Percentiles rank a stretch among this genome's conserved stretches.
phyloP scores from a whole-genome alignment of 352 stramenopile species.

The Globisporangium nagaii region DNA sequence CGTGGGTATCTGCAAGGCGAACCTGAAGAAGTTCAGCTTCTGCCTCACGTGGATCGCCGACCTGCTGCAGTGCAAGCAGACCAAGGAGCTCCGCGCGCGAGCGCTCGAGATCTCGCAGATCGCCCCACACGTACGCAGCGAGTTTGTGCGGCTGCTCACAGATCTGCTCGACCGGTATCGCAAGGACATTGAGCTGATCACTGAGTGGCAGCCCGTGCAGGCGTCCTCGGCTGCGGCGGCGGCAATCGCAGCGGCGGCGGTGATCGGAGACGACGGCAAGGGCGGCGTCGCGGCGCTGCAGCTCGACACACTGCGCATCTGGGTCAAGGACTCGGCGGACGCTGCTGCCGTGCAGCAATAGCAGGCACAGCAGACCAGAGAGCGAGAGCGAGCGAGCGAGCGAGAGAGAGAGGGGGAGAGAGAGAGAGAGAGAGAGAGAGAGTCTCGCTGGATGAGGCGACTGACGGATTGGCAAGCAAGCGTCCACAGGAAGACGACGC shows the following conservation, averaged over 20 bases:
- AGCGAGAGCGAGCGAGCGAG: no score
- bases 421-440: no score
- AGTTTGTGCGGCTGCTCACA: slow-evolving; percentile 58
- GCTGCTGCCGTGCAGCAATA: neutral
- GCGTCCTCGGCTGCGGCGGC: slow-evolving; percentile 6
- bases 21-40: slow-evolving; percentile 80
- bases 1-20: slow-evolving; percentile 74
- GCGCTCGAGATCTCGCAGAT: slow-evolving; percentile 74
- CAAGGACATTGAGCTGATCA: slow-evolving; percentile 65
- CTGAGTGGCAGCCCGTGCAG: slow-evolving; percentile 55
- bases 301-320: slow-evolving; percentile 66
- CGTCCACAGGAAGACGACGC: no score
- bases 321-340: slow-evolving; percentile 46
- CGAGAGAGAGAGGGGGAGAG: no score
- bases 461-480: no score
- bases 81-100: slow-evolving; percentile 54
- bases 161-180: slow-evolving; percentile 51
- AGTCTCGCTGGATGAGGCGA: no score
- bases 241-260: slow-evolving; percentile 6
- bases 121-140: slow-evolving; percentile 50
- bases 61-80: slow-evolving; percentile 53
- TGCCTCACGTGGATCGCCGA: slow-evolving; percentile 78
- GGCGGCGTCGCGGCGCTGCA: slow-evolving; percentile 17
- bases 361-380: no score
- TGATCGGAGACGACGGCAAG: slow-evolving; percentile 6